A percentile compares a stretch with the other conserved stretches of the same genome.
Evolutionary conservation across 1,284 basidiomycete genomes (phyloP).

Genomic region (Bjerkandera adusta): DNA sequence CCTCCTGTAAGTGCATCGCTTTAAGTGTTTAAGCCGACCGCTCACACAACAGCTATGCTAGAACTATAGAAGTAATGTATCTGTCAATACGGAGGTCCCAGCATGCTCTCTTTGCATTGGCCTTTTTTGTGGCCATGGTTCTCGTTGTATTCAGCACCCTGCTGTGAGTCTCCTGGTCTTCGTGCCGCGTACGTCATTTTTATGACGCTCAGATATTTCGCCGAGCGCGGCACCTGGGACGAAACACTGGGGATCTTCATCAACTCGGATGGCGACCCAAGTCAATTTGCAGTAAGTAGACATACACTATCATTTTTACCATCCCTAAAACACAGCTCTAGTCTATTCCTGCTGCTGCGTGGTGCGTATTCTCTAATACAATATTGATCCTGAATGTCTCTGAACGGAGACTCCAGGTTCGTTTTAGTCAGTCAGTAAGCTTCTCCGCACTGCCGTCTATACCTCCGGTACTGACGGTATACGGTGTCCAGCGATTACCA

Average conservation of each 20-base stretch:
- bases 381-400: constrained; percentile 20
- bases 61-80: constrained; percentile 92
- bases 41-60: constrained; percentile 26
- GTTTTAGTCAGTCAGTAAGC: constrained; percentile 55
- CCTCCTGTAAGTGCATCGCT: constrained; percentile 54
- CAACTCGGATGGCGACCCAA: constrained; percentile 79
- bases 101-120: constrained; percentile 82
- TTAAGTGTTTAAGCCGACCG: background rate
- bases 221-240: constrained; percentile 87
- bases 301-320: constrained; percentile 8
- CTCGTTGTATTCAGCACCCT: constrained; percentile 85
- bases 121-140: constrained; percentile 87
- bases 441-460: background rate
- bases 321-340: constrained; percentile 34
- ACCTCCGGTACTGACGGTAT: background rate
- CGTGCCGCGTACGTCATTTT: background rate
- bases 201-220: constrained; percentile 66
- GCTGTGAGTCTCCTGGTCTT: constrained; percentile 47
- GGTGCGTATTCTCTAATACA: constrained; percentile 38
- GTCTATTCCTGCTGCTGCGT: constrained; percentile 78
- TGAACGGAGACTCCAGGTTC: constrained; percentile 40
- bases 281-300: constrained; percentile 63
- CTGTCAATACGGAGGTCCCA: constrained; percentile 82
- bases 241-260: constrained; percentile 75
- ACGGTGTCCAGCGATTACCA: constrained; percentile 62